Percentiles rank a stretch among this genome's conserved stretches.
Evolutionary conservation across 768 basidiomycete species (phyloP).

Genomic region (Baorangia bicolor): DNA sequence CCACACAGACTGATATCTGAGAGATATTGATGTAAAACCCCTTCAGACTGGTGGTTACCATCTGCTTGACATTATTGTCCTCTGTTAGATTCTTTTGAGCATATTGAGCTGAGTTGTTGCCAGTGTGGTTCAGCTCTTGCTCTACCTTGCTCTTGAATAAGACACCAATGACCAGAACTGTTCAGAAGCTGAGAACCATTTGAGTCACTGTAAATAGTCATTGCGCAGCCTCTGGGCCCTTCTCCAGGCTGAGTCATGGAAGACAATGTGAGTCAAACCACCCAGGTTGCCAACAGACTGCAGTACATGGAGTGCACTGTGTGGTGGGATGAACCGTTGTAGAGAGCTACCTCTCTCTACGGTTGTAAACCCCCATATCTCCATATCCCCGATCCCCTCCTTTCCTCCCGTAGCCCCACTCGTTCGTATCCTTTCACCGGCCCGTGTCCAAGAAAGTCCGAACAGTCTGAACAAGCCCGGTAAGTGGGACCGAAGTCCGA

Average conservation of each 20-base stretch:
- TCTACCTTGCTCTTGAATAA: conserved; percentile 95
- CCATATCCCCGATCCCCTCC: too few relatives aligned
- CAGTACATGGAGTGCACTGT: too few relatives aligned
- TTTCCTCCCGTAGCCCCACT: too few relatives aligned
- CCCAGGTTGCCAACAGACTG: too few relatives aligned
- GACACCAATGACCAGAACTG: conserved; percentile 96
- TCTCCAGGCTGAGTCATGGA: too few relatives aligned
- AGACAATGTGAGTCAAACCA: conserved; percentile 93
- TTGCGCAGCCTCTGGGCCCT: conserved; percentile 88
- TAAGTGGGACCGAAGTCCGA: too few relatives aligned
- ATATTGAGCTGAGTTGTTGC: conserved; percentile 92
- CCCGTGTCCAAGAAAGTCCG: too few relatives aligned
- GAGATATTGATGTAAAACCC: conserved; percentile 99
- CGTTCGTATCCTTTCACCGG: too few relatives aligned
- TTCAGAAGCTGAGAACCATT: conserved; percentile 97
- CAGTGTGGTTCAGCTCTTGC: conserved; percentile 87
- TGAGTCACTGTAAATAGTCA: conserved; percentile 92
- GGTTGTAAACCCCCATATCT: too few relatives aligned
- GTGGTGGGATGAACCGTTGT: too few relatives aligned
- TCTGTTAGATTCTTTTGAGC: conserved; percentile 98
- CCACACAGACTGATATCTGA: conserved; percentile 99
- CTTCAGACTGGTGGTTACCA: conserved; percentile 99
- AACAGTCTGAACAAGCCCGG: too few relatives aligned
- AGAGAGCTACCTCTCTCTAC: too few relatives aligned
- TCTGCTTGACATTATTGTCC: conserved; percentile 99